Conservation (phyloP, 1,284 basidiomycete species). For the Termitomyces sp. region DNA sequence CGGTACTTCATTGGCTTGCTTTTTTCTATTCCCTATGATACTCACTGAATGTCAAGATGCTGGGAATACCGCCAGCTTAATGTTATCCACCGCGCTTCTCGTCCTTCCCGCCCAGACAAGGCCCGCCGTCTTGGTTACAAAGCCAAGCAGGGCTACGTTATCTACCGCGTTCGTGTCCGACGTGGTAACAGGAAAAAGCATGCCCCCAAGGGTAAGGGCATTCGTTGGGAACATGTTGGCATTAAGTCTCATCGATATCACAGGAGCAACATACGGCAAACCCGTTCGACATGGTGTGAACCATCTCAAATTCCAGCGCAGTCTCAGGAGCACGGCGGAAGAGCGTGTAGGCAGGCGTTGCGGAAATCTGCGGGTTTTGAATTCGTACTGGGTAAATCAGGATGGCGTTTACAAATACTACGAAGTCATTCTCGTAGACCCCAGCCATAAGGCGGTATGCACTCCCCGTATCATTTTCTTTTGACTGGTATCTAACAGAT, state of each 20-base stretch:
- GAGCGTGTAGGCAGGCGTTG: slow-evolving; percentile 97
- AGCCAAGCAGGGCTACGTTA: slow-evolving; percentile 98
- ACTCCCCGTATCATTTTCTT: neutral
- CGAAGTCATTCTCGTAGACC: slow-evolving; percentile 98
- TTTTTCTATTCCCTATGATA: neutral
- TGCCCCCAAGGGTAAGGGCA: slow-evolving; percentile 80
- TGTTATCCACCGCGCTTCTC: slow-evolving; percentile 96
- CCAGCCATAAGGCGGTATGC: slow-evolving; percentile 86
- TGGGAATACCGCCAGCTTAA: slow-evolving; percentile 99
- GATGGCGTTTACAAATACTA: slow-evolving; percentile 99
- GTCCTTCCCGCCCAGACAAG: slow-evolving; percentile 98
- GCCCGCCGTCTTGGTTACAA: slow-evolving; percentile 99
- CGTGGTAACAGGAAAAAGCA: slow-evolving; percentile 99
- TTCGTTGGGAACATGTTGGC: neutral
- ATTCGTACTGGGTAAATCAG: slow-evolving; percentile 99
- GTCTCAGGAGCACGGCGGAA: slow-evolving; percentile 91
- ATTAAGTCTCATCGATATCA: neutral
- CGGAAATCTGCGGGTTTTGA: slow-evolving; percentile 92
- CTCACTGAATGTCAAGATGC: slow-evolving; percentile 56
- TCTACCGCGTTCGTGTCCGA: slow-evolving; percentile 97
- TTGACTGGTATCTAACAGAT: slow-evolving; percentile 7
- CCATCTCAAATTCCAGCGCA: slow-evolving; percentile 97
- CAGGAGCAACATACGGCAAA: slow-evolving; percentile 97
- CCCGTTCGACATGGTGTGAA: slow-evolving; percentile 99
- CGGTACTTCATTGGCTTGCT: slow-evolving; percentile 50